Evolutionary conservation across 805 yeast species (phyloP), one percentile per base, ranked within the genome.

Genomic region (Metschnikowia drakensbergensis): DNA sequence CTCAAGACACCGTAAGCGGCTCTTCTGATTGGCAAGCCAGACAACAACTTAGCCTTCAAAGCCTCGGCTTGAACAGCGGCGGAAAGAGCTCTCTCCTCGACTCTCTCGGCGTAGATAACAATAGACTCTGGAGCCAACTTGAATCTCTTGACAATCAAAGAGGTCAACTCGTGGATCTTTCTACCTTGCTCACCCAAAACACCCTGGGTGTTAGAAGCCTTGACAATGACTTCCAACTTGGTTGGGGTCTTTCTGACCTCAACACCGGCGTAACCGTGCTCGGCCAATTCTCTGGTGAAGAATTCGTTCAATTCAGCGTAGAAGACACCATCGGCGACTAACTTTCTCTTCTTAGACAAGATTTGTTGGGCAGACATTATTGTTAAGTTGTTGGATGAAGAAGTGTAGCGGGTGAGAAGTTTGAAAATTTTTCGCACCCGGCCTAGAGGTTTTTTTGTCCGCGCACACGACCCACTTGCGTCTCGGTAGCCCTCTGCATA

Each of bases 1-100:
- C 99, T 90, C 80, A 94, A 95, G 66, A 94, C 98, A 89, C 98
- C 98, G 89, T 94, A 94, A 69, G 98, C 98, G 67, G 99, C 99
- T 83, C 99, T 89, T 84, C 99, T 90, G 82, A 94, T 90, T 71
- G 98, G 96, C 72, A 94, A 86, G 83, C 99, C 99, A 81, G 86
- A 87, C 72, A 94, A 87, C 68, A 94, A 85, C 83, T 94, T 94
- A 90, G 91, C 87, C 77, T 90, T 90, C 75, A 94, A 84, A 67
- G 97, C 94, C 84, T 94, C 99, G 75, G 97, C 96, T 83, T 94
- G 99, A 67, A 97, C 96, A 69, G 95, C 96, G 68, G 99, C 98
- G 60, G 98, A 92, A 64, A 94, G 83, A 83, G 98, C 99, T 79
- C 98, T 89, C 82, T 90, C 96, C 81, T 90, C 96, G 68, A 94